Percentiles rank a stretch among this genome's conserved stretches.
phyloP scores from a whole-genome alignment of 2,329 filamentous ascomycete genomes.

The Colletotrichum godetiae region DNA sequence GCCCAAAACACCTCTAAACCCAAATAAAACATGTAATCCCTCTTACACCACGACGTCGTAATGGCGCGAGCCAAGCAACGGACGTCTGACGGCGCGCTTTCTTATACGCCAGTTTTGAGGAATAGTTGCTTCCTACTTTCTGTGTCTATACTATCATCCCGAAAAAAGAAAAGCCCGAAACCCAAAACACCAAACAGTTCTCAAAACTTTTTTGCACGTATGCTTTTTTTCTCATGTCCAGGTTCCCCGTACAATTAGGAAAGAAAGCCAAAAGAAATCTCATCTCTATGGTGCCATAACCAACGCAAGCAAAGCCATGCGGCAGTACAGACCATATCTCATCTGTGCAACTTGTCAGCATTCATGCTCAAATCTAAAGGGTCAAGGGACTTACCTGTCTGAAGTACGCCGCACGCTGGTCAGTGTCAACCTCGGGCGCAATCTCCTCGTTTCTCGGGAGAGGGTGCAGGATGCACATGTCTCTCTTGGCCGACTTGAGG shows the following conservation, averaged over 20 bases:
- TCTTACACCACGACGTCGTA: conserved; percentile 9
- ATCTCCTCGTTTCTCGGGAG: conserved; percentile 94
- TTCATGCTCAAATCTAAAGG: neutral
- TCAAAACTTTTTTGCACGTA: conserved; percentile 23
- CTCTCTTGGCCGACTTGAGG: conserved; percentile 89
- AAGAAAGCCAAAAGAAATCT: conserved; percentile 32
- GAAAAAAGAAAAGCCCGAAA: conserved; percentile 10
- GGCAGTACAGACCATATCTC: conserved; percentile 96
- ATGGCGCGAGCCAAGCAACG: conserved; percentile 25
- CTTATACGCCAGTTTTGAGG: conserved; percentile 28
- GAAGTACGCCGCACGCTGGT: conserved; percentile 97
- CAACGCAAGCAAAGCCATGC: conserved; percentile 95
- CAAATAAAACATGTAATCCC: conserved; percentile 4
- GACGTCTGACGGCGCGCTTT: conserved; percentile 20
- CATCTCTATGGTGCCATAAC: conserved; percentile 70
- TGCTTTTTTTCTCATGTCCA: conserved; percentile 17
- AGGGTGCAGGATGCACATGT: conserved; percentile 96
- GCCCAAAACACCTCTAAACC: conserved; percentile 17
- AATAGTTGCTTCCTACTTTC: conserved; percentile 35
- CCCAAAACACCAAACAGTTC: conserved; percentile 22
- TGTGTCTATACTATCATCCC: conserved; percentile 27
- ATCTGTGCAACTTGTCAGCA: conserved; percentile 73
- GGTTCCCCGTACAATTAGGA: conserved; percentile 4
- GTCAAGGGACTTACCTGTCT: conserved; percentile 82
- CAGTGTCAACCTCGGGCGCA: conserved; percentile 95